A percentile compares a stretch with the other conserved stretches of the same genome.
phyloP scores from a whole-genome alignment of 768 basidiomycete species.

The Lentinula sp. region DNA sequence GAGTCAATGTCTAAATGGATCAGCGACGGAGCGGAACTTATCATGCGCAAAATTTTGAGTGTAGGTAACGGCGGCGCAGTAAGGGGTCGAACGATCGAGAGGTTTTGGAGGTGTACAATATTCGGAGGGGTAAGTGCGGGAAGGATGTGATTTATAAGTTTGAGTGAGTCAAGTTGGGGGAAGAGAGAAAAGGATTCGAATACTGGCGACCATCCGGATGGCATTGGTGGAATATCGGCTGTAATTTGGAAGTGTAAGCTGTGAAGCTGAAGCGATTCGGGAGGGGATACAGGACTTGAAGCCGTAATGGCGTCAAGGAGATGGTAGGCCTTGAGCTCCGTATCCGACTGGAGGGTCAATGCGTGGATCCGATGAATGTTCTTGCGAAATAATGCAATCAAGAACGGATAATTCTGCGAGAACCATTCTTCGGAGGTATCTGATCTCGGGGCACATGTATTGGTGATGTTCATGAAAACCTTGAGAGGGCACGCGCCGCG shows the following conservation, averaged over 20 bases:
- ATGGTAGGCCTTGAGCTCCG: not conserved
- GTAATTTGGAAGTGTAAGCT: not conserved
- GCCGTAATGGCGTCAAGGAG: conserved; percentile 2
- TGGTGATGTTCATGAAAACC: not conserved
- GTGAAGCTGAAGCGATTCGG: not conserved
- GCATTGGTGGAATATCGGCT: not conserved
- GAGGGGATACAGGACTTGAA: not conserved
- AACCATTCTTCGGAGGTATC: not conserved
- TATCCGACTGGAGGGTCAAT: not conserved
- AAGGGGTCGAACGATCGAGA: conserved; percentile 2
- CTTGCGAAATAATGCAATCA: not conserved
- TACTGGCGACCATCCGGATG: conserved; percentile 1
- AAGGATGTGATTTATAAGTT: not conserved
- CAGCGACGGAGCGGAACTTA: not conserved
- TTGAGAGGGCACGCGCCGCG: not conserved
- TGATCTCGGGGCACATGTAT: not conserved
- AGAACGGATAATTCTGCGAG: not conserved
- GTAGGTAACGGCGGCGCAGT: conserved; percentile 1
- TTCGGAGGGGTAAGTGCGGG: not conserved
- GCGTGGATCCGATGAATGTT: not conserved
- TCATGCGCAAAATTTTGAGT: conserved; percentile 2
- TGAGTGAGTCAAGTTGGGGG: not conserved
- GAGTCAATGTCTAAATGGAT: conserved; percentile 1
- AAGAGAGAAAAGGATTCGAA: conserved; percentile 4
- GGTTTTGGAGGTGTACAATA: not conserved